phyloP scores from a whole-genome alignment of 2,329 filamentous ascomycete species.

The Dactylellina drechsleri region DNA sequence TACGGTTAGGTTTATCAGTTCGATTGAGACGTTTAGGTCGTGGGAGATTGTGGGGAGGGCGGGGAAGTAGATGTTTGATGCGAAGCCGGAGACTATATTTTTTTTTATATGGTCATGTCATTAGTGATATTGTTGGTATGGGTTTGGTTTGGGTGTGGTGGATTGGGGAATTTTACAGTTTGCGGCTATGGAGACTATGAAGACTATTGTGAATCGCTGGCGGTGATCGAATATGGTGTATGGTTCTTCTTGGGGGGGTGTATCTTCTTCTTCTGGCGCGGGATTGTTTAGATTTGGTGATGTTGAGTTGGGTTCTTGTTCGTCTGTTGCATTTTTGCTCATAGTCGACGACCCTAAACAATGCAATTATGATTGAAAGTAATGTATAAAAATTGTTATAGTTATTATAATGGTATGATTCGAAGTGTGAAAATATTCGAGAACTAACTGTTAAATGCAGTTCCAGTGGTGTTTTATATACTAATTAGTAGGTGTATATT shows the following conservation, averaged over 20 bases:
- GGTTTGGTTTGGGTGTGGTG: background rate
- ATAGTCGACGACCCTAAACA: background rate
- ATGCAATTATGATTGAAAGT: no score
- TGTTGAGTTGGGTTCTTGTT: background rate
- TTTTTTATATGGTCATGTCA: background rate
- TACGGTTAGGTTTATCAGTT: constrained; percentile 65
- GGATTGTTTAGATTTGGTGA: background rate
- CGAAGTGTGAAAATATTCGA: no score
- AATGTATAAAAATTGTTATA: no score
- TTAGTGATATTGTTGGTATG: no score
- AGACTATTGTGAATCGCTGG: constrained; percentile 10
- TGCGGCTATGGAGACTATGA: constrained; percentile 9
- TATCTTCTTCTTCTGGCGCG: background rate
- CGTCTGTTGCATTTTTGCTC: constrained; percentile 12
- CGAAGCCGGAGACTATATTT: constrained; percentile 4
- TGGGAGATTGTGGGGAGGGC: constrained; percentile 66
- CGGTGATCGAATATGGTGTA: constrained; percentile 9
- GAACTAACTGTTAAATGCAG: no score
- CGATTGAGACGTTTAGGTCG: constrained; percentile 64
- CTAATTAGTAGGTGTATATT: no score
- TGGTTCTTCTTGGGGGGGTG: background rate
- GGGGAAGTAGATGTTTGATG: constrained; percentile 67
- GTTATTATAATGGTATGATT: no score
- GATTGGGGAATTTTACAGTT: background rate
- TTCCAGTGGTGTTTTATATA: no score